phyloP scores from a whole-genome alignment of 1,284 basidiomycete species.

The Cryptococcus sp. region DNA sequence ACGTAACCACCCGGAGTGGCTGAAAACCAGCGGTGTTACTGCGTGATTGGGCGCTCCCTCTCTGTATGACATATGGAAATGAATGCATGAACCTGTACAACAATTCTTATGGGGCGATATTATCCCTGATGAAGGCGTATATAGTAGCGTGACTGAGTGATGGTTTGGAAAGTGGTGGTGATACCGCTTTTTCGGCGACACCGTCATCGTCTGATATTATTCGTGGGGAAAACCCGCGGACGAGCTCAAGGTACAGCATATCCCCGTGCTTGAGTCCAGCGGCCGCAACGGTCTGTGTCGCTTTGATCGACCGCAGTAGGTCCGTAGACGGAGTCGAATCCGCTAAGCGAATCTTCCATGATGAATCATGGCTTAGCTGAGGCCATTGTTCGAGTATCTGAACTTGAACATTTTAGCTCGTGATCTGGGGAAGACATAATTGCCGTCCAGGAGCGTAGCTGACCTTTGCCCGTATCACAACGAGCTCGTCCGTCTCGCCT shows the following conservation, averaged over 20 bases:
- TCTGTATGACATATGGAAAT: no score
- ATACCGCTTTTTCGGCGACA: no score
- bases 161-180: no score
- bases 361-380: no score
- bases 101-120: not conserved
- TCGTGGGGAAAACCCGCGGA: not conserved
- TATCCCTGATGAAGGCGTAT: conserved; percentile 2
- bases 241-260: not conserved
- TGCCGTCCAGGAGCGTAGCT: not conserved
- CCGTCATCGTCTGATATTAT: no score
- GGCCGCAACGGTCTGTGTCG: not conserved
- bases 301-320: not conserved
- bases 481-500: not conserved
- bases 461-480: not conserved
- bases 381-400: not conserved
- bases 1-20: conserved; percentile 20
- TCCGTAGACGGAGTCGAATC: no score
- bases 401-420: not conserved
- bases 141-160: conserved; percentile 1
- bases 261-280: not conserved
- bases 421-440: not conserved
- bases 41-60: no score
- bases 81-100: not conserved
- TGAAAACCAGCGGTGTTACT: not conserved
- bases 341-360: no score